Base-by-base conservation (phyloP, 2,329 filamentous ascomycete genomes). In the Clarireedia homoeocarpa region DNA sequence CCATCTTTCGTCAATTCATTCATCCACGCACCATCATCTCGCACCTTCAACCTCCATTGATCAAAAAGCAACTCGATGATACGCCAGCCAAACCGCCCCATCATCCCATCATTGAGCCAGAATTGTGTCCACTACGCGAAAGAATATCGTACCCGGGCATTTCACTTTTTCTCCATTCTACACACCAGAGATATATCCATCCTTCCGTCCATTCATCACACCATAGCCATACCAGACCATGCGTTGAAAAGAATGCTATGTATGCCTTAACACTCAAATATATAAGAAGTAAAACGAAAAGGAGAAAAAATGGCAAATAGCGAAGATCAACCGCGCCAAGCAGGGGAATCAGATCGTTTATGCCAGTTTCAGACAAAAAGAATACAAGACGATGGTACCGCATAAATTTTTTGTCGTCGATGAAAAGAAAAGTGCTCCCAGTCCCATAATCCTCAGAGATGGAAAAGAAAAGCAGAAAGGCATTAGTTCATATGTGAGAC, bases 331-430 rank as follows among this genome's bases (percentile, higher is more conserved):
- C 26, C 24, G n/a, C 27, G n/a, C 45, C 15, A 40, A 40, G 38
- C 38, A 6, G 20, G 34, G 44, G n/a, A 30, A 49, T 54, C 23
- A 48, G 27, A 24, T 40, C 48, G 30, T 54, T 38, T 48, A 54
- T 54, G 34, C 44, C 51, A 48, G 15, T 48, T 26, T 34, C 40
- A 26, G 42, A 53, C 44, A 54, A 53, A 39, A 40, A 14, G 38
- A 17, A 40, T n/a, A 40, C 17, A 40, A 40, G 15, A 40, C 38
- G 6, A 17, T n/a, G 26, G 34, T 54, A 40, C 51, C 48, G 46
- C 51, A 48, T 53, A 49, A 24, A 54, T 40, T 38, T 44, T 54
- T 54, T 53, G 51, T 48, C 30, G 44, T 17, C 51, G 20, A 48
- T 39, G 23, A 54, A 54, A 53, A 38, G 17, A 17, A 24, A 53